phyloP scores from a whole-genome alignment of 768 basidiomycete species.

The Sporobolomyces phaffii region DNA sequence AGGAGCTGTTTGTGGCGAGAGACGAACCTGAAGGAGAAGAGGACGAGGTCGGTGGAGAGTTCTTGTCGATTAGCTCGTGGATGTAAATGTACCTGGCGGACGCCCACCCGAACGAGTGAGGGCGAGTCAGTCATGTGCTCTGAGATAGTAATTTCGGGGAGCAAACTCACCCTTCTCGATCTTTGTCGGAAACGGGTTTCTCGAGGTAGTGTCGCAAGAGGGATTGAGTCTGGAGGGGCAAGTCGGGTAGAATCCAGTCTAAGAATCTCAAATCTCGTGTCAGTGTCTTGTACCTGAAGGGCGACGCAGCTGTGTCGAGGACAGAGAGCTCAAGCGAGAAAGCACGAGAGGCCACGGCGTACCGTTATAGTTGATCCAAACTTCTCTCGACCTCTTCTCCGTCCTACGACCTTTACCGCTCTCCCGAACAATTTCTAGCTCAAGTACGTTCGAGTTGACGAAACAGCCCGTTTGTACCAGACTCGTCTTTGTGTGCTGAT shows the following conservation, averaged over 20 bases:
- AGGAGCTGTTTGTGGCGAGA: too few relatives aligned
- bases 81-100: constrained; percentile 24
- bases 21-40: neutral
- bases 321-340: neutral
- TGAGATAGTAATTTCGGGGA: neutral
- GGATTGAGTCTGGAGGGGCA: constrained; percentile 16
- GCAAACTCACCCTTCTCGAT: neutral
- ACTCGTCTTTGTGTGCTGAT: constrained; percentile 1
- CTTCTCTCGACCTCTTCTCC: neutral
- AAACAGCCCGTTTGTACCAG: constrained; percentile 6
- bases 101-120: neutral
- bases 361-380: constrained; percentile 9
- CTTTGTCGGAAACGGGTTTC: constrained; percentile 10
- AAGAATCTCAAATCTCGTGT: neutral
- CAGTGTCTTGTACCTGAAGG: neutral
- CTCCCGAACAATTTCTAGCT: too few relatives aligned
- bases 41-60: neutral
- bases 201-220: constrained; percentile 12
- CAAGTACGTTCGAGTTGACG: neutral
- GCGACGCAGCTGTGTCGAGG: too few relatives aligned
- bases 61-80: constrained; percentile 26
- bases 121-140: neutral
- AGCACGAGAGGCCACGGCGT: neutral
- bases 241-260: constrained; percentile 31
- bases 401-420: neutral